Evolutionary conservation across 2,329 filamentous ascomycete species (phyloP).

Genomic region (Phialemoniopsis sp.): DNA sequence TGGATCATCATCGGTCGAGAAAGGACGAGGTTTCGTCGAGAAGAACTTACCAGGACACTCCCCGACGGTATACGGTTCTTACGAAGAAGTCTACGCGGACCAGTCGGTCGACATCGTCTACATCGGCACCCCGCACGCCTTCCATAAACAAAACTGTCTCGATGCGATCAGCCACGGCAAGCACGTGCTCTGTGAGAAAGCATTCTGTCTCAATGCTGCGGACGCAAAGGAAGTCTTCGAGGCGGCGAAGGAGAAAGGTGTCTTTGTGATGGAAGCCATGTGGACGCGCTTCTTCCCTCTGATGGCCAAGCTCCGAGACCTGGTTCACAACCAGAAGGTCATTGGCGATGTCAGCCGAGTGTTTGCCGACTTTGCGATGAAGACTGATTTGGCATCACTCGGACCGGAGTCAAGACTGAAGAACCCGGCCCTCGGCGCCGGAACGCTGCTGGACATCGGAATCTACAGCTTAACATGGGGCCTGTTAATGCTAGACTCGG

Average conservation of each 20-base stretch:
- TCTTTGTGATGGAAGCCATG: constrained; percentile 42
- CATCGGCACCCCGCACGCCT: constrained; percentile 38
- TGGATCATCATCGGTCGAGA: constrained; percentile 26
- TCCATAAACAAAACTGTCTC: constrained; percentile 37
- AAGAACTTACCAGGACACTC: too few species aligned
- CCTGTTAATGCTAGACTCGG: constrained; percentile 24
- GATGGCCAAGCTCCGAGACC: constrained; percentile 22
- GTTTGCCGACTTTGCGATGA: constrained; percentile 33
- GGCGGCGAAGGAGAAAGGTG: constrained; percentile 29
- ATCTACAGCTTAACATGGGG: constrained; percentile 39
- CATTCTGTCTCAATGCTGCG: constrained; percentile 33
- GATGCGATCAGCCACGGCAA: constrained; percentile 37
- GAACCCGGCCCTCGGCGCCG: constrained; percentile 33
- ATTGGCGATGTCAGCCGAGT: constrained; percentile 32
- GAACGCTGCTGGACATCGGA: constrained; percentile 35
- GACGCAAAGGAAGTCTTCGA: constrained; percentile 33
- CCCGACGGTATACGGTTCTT: constrained; percentile 42
- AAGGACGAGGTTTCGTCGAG: constrained; percentile 28
- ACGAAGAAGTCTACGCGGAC: constrained; percentile 33
- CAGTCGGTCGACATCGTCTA: constrained; percentile 38
- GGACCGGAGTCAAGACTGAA: constrained; percentile 24
- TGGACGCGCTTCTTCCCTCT: constrained; percentile 39
- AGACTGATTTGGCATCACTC: constrained; percentile 25
- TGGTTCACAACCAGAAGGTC: constrained; percentile 31
- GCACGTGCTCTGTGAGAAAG: constrained; percentile 40